A percentile compares a stretch with the other conserved stretches of the same genome.
These are phyloP conservation scores for Zymoseptoria passerinii DNA, from an alignment of 2,329 filamentous ascomycete species.

Conservation along the genomic window DNA sequence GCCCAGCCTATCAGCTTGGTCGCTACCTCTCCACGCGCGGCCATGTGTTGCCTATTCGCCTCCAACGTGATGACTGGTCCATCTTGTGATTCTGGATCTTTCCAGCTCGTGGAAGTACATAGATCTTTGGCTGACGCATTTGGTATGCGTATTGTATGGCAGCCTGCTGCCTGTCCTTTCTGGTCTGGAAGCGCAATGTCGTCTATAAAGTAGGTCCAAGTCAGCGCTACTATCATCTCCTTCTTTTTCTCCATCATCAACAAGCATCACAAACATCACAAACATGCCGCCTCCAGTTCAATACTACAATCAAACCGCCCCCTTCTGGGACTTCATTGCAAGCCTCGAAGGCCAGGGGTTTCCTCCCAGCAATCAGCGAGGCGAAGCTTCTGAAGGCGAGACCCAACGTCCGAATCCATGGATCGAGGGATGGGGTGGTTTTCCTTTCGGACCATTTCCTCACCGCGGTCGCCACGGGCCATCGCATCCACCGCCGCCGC, in stretches of 20 bases:
- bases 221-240: not conserved
- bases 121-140: not conserved
- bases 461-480: constrained; percentile 23
- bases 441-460: constrained; percentile 26
- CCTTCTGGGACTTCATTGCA: constrained; percentile 50
- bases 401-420: constrained; percentile 22
- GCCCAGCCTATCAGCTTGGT: not conserved
- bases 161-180: not conserved
- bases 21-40: not conserved
- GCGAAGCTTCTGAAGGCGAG: constrained; percentile 24
- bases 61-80: not conserved
- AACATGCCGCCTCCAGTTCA: constrained; percentile 45
- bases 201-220: not conserved
- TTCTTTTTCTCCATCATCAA: constrained; percentile 9
- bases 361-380: constrained; percentile 21
- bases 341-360: constrained; percentile 41
- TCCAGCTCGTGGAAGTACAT: not conserved
- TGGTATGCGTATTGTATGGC: not conserved
- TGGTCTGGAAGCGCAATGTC: not conserved
- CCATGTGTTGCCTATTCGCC: not conserved
- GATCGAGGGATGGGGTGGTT: constrained; percentile 32
- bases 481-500: constrained; percentile 9
- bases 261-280: constrained; percentile 14
- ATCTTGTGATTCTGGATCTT: not conserved
- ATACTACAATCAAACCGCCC: constrained; percentile 45